Conservation (phyloP, 2,329 filamentous ascomycete genomes). For the Cercospora nicotianae region DNA sequence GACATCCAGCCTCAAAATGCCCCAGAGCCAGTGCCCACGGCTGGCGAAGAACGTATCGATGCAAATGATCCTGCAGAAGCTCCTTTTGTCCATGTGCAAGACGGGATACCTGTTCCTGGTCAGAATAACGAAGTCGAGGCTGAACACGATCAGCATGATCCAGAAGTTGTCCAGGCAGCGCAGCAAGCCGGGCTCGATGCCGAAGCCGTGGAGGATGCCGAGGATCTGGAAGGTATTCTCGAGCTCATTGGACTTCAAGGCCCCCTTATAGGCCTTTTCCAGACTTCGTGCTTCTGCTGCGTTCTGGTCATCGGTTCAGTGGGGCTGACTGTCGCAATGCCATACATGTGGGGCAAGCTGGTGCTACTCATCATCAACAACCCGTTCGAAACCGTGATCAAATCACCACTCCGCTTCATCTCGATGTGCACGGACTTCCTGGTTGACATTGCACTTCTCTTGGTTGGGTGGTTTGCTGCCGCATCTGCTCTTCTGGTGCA, state of each 20-base stretch:
- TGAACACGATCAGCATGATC: constrained; percentile 38
- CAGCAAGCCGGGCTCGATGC: constrained; percentile 69
- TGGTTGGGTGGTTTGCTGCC: constrained; percentile 43
- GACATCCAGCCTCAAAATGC: constrained; percentile 40
- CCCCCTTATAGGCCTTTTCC: constrained; percentile 81
- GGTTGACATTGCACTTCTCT: constrained; percentile 71
- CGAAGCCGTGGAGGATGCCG: constrained; percentile 74
- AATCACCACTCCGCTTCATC: constrained; percentile 69
- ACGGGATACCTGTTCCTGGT: constrained; percentile 40
- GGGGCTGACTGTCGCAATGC: constrained; percentile 80
- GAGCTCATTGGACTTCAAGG: constrained; percentile 96
- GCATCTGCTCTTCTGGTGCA: constrained; percentile 17
- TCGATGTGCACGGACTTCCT: constrained; percentile 75
- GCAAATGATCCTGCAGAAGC: constrained; percentile 58
- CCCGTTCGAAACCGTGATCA: constrained; percentile 65
- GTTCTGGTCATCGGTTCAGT: constrained; percentile 87
- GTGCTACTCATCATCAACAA: constrained; percentile 77
- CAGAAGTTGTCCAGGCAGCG: constrained; percentile 64
- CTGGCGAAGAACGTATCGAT: constrained; percentile 61
- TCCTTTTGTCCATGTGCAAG: constrained; percentile 54
- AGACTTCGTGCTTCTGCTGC: constrained; percentile 92
- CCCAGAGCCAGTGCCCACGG: constrained; percentile 42
- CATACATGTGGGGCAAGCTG: constrained; percentile 87
- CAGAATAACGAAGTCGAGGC: constrained; percentile 13
- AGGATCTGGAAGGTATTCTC: constrained; percentile 94